Conservation (phyloP, 257 asterid genomes). For the Coffea eugenioides region DNA sequence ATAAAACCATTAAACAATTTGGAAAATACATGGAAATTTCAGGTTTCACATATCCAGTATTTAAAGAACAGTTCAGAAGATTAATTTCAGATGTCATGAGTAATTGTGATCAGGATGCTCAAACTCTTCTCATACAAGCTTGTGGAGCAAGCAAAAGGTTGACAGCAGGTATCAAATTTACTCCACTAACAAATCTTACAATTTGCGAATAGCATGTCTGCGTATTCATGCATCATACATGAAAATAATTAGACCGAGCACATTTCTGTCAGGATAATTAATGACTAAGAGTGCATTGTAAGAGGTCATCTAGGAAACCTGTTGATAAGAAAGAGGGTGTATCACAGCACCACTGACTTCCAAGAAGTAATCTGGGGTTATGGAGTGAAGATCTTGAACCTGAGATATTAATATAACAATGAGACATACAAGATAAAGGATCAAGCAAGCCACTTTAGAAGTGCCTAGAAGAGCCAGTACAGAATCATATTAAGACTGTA, state of each 20-base stretch:
- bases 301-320: constrained; percentile 48
- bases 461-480: background rate
- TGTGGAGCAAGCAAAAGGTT: background rate
- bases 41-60: background rate
- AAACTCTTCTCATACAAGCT: background rate
- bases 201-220: background rate
- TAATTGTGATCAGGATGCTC: background rate
- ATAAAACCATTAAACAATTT: background rate
- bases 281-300: background rate
- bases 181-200: background rate
- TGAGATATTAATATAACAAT: constrained; percentile 39
- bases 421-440: background rate
- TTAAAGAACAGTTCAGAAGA: background rate
- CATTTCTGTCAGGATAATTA: background rate
- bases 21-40: background rate
- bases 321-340: constrained; percentile 98
- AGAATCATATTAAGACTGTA: background rate
- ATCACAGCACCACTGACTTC: constrained; percentile 98
- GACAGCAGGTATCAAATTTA: background rate
- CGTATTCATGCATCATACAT: background rate
- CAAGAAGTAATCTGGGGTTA: constrained; percentile 88
- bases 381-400: constrained; percentile 94
- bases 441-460: constrained; percentile 1
- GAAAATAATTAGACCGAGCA: background rate
- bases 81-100: background rate